A percentile compares a stretch with the other conserved stretches of the same genome.
phyloP scores from a whole-genome alignment of 257 asterid genomes.

The Ligustrum vulgare region DNA sequence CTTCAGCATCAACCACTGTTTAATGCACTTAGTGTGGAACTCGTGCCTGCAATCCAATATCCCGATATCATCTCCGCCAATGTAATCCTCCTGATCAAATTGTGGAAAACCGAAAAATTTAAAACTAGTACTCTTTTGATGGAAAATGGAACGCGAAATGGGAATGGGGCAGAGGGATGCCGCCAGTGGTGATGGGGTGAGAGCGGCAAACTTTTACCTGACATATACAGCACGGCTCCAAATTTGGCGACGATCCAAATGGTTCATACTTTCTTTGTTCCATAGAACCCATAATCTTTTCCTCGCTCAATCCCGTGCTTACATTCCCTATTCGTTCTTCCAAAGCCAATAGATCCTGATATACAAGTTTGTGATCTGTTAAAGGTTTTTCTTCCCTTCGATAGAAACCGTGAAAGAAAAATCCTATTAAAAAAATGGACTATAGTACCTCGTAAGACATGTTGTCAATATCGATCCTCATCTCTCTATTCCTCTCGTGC shows the following conservation, averaged over 20 bases:
- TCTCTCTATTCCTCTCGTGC: slow-evolving; percentile 81
- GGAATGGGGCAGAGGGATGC: too few relatives aligned
- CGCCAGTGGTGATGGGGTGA: not conserved
- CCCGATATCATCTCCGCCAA: slow-evolving; percentile 62
- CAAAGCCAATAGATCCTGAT: slow-evolving; percentile 83
- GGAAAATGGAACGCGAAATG: not conserved
- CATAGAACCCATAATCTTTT: slow-evolving; percentile 42
- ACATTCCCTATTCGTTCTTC: slow-evolving; percentile 92
- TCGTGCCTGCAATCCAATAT: slow-evolving; percentile 75
- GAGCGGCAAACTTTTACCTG: slow-evolving; percentile 45
- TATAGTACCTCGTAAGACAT: slow-evolving; percentile 87
- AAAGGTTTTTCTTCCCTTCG: not conserved
- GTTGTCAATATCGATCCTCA: slow-evolving; percentile 94
- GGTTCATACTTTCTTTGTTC: slow-evolving; percentile 45
- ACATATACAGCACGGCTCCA: slow-evolving; percentile 87
- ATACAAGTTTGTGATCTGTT: not conserved
- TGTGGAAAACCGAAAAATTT: not conserved
- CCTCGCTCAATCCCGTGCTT: slow-evolving; percentile 75
- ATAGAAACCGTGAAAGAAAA: not conserved
- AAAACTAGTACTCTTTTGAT: not conserved
- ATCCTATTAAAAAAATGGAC: slow-evolving; percentile 1
- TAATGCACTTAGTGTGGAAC: slow-evolving; percentile 73
- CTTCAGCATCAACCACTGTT: slow-evolving; percentile 78
- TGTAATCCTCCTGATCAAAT: slow-evolving; percentile 62
- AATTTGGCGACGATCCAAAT: slow-evolving; percentile 28